Evolutionary conservation across 495 filamentous ascomycete genomes (phyloP).

Genomic region (Hypoxylon lienhwacheense): DNA sequence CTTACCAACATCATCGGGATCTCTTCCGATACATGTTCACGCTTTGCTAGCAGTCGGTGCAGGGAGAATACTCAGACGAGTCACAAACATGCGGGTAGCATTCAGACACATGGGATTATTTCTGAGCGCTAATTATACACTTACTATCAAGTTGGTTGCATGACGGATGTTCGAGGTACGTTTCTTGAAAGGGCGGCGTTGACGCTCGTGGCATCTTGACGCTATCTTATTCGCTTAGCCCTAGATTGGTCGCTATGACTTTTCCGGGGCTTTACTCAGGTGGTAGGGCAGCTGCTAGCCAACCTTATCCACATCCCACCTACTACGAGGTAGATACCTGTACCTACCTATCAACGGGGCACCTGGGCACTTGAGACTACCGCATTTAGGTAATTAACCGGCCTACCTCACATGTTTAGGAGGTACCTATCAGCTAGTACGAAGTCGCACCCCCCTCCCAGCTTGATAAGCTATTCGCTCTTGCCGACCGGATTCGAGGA

Average conservation of each 20-base stretch:
- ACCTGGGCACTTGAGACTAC: no score
- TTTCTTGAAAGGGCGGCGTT: conserved; percentile 22
- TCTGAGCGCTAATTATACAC: conserved; percentile 7
- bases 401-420: no score
- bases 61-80: conserved; percentile 3
- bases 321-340: neutral
- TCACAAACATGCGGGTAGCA: conserved; percentile 5
- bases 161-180: conserved; percentile 15
- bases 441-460: conserved; percentile 22
- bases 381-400: no score
- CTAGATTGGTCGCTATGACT: conserved; percentile 5
- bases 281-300: conserved; percentile 13
- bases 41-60: neutral
- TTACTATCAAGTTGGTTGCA: conserved; percentile 11
- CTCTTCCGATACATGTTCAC: conserved; percentile 5
- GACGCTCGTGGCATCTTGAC: conserved; percentile 45
- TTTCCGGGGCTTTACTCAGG: conserved; percentile 12
- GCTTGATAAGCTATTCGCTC: conserved; percentile 6
- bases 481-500: conserved; percentile 17
- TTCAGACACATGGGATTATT: conserved; percentile 7
- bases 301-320: neutral
- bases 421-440: conserved; percentile 1
- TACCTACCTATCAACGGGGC: neutral
- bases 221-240: conserved; percentile 47
- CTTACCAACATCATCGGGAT: conserved; percentile 1